Evolutionary conservation across 805 yeast genomes (phyloP).

Genomic region (Lipomyces sp.): DNA sequence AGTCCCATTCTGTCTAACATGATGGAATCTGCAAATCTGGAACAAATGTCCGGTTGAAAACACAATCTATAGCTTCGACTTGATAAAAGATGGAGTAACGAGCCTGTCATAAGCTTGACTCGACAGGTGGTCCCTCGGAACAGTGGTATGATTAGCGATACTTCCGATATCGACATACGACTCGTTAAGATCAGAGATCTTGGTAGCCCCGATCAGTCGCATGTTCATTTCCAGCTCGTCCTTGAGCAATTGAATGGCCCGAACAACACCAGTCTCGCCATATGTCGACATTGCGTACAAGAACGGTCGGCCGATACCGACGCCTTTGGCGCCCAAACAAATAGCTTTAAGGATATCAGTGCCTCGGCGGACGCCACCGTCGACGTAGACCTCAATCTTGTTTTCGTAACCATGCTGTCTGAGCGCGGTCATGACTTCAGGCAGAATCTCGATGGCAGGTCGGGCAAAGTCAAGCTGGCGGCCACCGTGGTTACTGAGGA

Average conservation of each 20-base stretch:
- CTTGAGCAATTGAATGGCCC: constrained; percentile 67
- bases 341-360: constrained; percentile 78
- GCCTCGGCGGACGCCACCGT: constrained; percentile 80
- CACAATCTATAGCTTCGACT: constrained; percentile 41
- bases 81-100: constrained; percentile 56
- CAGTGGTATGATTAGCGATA: constrained; percentile 47
- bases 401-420: constrained; percentile 44
- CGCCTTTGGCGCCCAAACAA: constrained; percentile 76
- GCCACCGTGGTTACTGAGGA: constrained; percentile 88
- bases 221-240: constrained; percentile 76
- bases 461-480: constrained; percentile 82
- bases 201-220: constrained; percentile 76
- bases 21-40: background rate
- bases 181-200: constrained; percentile 62
- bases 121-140: constrained; percentile 63
- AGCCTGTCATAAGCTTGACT: constrained; percentile 61
- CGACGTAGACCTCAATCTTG: constrained; percentile 67
- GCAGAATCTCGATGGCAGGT: constrained; percentile 72
- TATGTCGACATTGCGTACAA: constrained; percentile 78
- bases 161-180: constrained; percentile 62
- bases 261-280: constrained; percentile 73
- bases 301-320: constrained; percentile 77
- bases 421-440: constrained; percentile 64
- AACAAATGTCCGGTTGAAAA: background rate
- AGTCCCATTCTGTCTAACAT: background rate